Evolutionary conservation across 805 yeast species (phyloP).

Genomic region (Metahyphopichia silvanorum): DNA sequence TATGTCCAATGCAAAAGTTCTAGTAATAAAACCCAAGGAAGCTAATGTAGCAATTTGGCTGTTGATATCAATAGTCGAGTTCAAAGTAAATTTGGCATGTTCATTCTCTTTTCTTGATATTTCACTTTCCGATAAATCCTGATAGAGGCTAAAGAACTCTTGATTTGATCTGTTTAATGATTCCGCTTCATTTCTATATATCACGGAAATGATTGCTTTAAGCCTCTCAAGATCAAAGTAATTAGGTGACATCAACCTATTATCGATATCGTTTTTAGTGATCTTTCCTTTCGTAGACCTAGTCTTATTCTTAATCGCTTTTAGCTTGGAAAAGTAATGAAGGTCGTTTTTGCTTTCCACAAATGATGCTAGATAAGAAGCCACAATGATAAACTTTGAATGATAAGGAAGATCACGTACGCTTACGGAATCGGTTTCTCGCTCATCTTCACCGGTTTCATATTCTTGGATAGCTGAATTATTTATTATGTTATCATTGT

Average conservation of each 20-base stretch:
- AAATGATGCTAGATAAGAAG: slow-evolving; percentile 82
- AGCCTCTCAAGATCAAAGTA: slow-evolving; percentile 75
- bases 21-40: slow-evolving; percentile 49
- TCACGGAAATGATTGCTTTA: slow-evolving; percentile 74
- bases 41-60: slow-evolving; percentile 59
- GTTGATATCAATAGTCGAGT: slow-evolving; percentile 46
- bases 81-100: slow-evolving; percentile 32
- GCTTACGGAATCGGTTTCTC: slow-evolving; percentile 15
- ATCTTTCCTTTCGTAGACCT: slow-evolving; percentile 9
- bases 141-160: slow-evolving; percentile 18
- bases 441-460: slow-evolving; percentile 14
- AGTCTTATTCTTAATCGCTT: slow-evolving; percentile 28
- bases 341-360: slow-evolving; percentile 68
- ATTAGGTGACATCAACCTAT: slow-evolving; percentile 66
- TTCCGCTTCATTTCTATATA: slow-evolving; percentile 44
- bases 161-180: slow-evolving; percentile 22
- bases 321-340: slow-evolving; percentile 62
- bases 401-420: slow-evolving; percentile 51
- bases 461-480: slow-evolving; percentile 28
- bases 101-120: slow-evolving; percentile 28
- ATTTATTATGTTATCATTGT: slow-evolving; percentile 26
- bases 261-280: slow-evolving; percentile 47
- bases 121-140: slow-evolving; percentile 34
- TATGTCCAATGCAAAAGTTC: slow-evolving; percentile 45
- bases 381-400: slow-evolving; percentile 70